A percentile compares a stretch with the other conserved stretches of the same genome.
Evolutionary conservation across 2,329 filamentous ascomycete genomes (phyloP).

Genomic region (Clonostachys solani): DNA sequence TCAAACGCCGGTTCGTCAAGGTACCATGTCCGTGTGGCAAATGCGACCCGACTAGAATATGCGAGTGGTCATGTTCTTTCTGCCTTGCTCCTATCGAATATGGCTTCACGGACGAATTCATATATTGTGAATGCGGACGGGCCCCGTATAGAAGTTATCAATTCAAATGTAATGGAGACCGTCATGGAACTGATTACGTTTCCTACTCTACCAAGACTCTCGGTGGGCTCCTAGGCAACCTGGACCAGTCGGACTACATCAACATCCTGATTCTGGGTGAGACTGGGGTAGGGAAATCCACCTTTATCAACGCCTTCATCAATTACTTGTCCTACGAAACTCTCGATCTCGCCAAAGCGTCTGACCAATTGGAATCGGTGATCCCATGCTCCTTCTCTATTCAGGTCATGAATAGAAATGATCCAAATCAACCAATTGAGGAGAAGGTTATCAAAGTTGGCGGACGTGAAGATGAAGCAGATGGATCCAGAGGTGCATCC

Average conservation of each 20-base stretch:
- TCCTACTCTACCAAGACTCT: background rate
- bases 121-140: background rate
- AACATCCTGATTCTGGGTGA: background rate
- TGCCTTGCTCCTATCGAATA: background rate
- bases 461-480: background rate
- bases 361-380: background rate
- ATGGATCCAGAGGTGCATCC: background rate
- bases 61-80: no score
- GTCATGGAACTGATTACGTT: background rate
- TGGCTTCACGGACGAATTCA: background rate
- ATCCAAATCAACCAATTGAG: background rate
- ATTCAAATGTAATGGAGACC: background rate
- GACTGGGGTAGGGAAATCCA: background rate
- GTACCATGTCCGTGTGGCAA: no score
- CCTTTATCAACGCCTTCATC: background rate
- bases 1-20: no score
- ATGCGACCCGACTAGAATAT: no score
- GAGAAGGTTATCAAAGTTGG: background rate
- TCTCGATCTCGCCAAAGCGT: background rate
- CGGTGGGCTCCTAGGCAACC: background rate
- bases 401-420: background rate
- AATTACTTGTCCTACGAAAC: background rate
- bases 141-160: background rate
- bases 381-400: background rate
- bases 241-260: background rate